Evolutionary conservation across 805 yeast species (phyloP).

Genomic region (Brettanomyces anomalus): DNA sequence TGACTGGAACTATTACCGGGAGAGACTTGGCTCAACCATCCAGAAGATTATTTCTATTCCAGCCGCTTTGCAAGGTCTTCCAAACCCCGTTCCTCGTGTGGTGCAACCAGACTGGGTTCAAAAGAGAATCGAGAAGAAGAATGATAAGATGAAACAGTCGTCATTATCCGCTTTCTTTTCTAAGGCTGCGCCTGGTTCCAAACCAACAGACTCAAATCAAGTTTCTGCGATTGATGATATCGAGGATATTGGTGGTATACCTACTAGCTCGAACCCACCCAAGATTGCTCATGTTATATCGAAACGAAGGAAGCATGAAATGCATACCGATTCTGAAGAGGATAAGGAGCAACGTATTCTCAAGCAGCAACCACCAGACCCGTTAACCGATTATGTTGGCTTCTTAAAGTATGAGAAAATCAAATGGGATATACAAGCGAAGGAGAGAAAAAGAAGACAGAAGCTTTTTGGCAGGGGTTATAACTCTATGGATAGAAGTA

Average conservation of each 20-base stretch:
- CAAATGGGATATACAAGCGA: constrained; percentile 80
- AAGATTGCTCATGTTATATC: constrained; percentile 39
- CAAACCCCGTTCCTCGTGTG: constrained; percentile 91
- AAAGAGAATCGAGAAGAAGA: constrained; percentile 47
- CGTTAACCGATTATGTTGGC: constrained; percentile 55
- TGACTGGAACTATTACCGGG: constrained; percentile 91
- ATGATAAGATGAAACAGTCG: constrained; percentile 67
- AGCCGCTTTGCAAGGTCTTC: constrained; percentile 83
- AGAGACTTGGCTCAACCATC: constrained; percentile 83
- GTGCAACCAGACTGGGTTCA: constrained; percentile 91
- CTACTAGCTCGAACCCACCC: constrained; percentile 19
- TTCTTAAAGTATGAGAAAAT: constrained; percentile 70
- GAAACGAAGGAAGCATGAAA: constrained; percentile 32
- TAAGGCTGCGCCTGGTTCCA: constrained; percentile 30
- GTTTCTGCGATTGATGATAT: constrained; percentile 13
- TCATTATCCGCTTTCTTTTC: constrained; percentile 51
- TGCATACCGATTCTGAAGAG: constrained; percentile 30
- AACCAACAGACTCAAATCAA: constrained; percentile 20
- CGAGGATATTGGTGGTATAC: constrained; percentile 54
- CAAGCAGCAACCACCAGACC: constrained; percentile 53
- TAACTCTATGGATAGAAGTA: constrained; percentile 39
- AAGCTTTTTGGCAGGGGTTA: constrained; percentile 65
- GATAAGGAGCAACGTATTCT: constrained; percentile 36
- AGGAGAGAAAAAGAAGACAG: constrained; percentile 60
- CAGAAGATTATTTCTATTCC: constrained; percentile 96